Evolutionary conservation across 331 rosid species (phyloP), one percentile per base, ranked within the genome.

Genomic region (Quercus phellos): DNA sequence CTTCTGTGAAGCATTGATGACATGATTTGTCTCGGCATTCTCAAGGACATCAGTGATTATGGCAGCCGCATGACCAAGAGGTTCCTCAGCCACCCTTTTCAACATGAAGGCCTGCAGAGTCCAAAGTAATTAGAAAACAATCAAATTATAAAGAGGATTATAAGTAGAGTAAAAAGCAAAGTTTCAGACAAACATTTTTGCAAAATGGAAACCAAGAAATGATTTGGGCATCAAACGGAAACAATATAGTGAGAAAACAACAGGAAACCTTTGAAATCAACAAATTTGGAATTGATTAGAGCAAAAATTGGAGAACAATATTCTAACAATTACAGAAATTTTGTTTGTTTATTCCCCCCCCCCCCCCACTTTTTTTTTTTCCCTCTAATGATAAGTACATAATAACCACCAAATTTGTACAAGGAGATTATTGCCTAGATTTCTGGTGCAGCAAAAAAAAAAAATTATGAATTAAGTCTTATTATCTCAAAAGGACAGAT

Each of bases 1-100:
- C 83, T 91, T 94, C 81, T 94, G 96, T 18, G 89, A 79, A 77
- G 96, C 94, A 76, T 87, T 90, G 59, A 94, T 91, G 74, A 94
- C 96, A 80, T 85, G 80, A 75, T 77, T 89, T 38, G 96, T 90
- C 85, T 94, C 96, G 4, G 98, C 98, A 80, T 86, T 88, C 87
- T 94, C 98, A 55, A 94, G 91, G 72, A 94, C 97, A 64, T 91
- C 98, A 0, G 97, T 82, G 72, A 94, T 86, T 35, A 91, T 94
- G 69, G 98, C 90, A 54, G 96, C 97, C 53, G 97, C 98, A 81
- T 92, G 98, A 64, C 98, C 98, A 26, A 94, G 96, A 46, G 97
- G 98, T 80, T 94, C 97, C 91, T 94, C 98, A 4, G 90, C 86
- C 38, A 91, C 84, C 80, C 94, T 87, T 84, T 79, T 91, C 88